A percentile compares a stretch with the other conserved stretches of the same genome.
These are phyloP conservation scores for Neocallimastix lanati DNA, from an alignment of 192 early-diverging fungal genomes.

Conservation along the genomic window DNA sequence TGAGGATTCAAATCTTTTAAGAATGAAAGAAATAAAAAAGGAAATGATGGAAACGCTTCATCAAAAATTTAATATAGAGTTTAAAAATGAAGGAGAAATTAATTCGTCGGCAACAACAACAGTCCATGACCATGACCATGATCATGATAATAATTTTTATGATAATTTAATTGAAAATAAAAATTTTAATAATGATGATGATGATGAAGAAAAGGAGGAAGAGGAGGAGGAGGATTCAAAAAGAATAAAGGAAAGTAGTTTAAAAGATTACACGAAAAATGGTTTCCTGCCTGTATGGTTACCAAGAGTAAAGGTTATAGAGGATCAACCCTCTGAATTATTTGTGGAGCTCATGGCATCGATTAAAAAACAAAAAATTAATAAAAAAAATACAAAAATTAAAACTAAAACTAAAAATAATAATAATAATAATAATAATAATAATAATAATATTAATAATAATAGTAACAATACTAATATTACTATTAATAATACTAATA, in stretches of 20 bases:
- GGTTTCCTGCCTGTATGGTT: background rate
- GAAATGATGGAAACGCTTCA: background rate
- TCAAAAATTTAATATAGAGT: background rate
- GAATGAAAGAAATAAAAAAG: background rate
- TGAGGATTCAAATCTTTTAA: background rate
- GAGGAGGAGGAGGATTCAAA: background rate
- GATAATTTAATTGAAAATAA: background rate
- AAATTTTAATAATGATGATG: too few species aligned
- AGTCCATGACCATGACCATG: background rate
- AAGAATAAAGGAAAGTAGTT: background rate
- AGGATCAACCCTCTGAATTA: background rate
- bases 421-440: too few species aligned
- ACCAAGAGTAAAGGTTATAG: background rate
- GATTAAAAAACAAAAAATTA: background rate
- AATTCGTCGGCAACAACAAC: too few species aligned
- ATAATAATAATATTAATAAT: too few species aligned
- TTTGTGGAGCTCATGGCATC: background rate
- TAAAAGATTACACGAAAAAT: background rate
- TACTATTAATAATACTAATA: too few species aligned
- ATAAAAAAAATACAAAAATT: background rate
- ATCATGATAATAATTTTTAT: background rate
- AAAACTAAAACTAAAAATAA: too few species aligned
- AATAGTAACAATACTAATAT: too few species aligned
- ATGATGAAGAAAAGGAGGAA: too few species aligned
- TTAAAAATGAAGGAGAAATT: too few species aligned